Base-by-base conservation (phyloP, 345 rosid genomes). In the Brassica carinata region DNA sequence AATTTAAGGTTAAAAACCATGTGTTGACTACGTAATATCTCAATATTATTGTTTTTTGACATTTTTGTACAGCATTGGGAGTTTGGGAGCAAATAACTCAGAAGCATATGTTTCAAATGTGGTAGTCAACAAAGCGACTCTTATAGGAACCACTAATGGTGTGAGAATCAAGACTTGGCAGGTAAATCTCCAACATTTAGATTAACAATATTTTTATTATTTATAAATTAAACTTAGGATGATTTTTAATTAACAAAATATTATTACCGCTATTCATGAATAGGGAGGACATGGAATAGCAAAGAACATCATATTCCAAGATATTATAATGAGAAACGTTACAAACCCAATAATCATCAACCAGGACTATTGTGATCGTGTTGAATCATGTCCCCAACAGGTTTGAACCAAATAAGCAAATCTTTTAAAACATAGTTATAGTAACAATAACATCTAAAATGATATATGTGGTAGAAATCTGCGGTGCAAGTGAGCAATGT, bases 81-180 rank as follows among this genome's bases (percentile, higher is more conserved):
- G 98, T 83, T 83, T 94, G 77, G 97, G 98, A 84, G 89, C 81
- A 17, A 77, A 48, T 15, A 81, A 88, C 70, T 77, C 90, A 38
- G 86, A 83, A 75, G 94, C 89, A 66, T 76, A 81, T 73, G 98
- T 94, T 67, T 94, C 98, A 71, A 86, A 90, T 79, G 96, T 94
- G 82, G 36, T 87, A 3, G 89, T 92, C 73, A 83, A 86, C 69
- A 82, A 87, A 81, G 94, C 94, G 5, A 88, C 43, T 68, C 71
- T 94, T 74, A 76, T 89, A 55, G 97, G 93, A 85, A 90, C 96
- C 74, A 82, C 86, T 5, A 94, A 94, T 61, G 97, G 96, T 13
- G 89, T 90, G 9, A 87, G 98, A 83, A 94, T 94, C 72, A 94
- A 94, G 83, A 94, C 97, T 59, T 94, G 97, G 96, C 98, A 94